Base-by-base conservation (phyloP, 1,139 yeast species). In the Suhomyces maxii region DNA sequence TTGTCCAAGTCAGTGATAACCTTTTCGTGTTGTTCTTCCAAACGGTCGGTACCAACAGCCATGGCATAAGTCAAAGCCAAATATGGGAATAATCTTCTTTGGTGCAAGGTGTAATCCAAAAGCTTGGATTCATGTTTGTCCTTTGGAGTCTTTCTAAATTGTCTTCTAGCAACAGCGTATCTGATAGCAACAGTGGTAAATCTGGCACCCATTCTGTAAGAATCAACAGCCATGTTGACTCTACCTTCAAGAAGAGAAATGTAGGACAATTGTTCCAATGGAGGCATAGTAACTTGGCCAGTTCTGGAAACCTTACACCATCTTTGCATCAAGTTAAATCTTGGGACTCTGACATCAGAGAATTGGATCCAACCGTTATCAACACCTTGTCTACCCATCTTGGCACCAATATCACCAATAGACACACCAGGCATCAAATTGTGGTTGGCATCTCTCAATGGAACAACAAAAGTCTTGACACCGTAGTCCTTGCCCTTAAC, bases 301-400 rank as follows among this genome's bases (percentile, higher is more conserved):
- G 83, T 82, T 37, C 79, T 70, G 48, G 82, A 80, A 49, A 90
- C 89, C 61, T 83, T 82, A 49, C 90, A 79, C 69, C 83, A 89
- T 65, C 85, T 86, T 70, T 86, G 86, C 59, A 90, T 73, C 95
- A 90, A 83, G 67, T 78, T 86, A 65, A 79, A 86, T 54, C 93
- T 79, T 46, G 97, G 97, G 53, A 90, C 84, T 53, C 85, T 79
- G 44, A 89, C 97, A 55, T 81, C 75, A 47, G 88, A 75, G 67
- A 87, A 90, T 68, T 89, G 96, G 61, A 90, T 88, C 96, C 96
- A 89, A 51, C 97, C 97, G 63, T 90, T 90, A 66, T 90, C 97
- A 55, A 86, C 83, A 55, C 90, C 91, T 58, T 84, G 89, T 61
- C 90, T 81, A 47, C 97, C 97, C 96, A 89, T 89, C 70, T 90